phyloP scores from a whole-genome alignment of 371 early-diverging fungal genomes.

The Aphelidium insulamus region DNA sequence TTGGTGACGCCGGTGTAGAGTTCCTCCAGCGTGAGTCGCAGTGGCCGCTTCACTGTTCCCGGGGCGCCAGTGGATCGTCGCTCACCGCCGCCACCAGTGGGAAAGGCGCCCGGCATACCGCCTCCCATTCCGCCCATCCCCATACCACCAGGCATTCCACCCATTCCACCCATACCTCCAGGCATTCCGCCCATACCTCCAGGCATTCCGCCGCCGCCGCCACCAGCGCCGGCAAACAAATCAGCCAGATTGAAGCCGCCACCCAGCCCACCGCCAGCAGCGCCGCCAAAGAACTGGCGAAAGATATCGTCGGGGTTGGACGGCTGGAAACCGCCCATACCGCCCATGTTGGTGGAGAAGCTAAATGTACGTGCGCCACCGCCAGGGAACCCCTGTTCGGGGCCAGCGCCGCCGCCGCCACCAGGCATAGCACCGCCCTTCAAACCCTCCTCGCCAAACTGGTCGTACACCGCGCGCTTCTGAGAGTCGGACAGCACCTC shows the following conservation, averaged over 20 bases:
- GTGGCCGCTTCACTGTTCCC: slow-evolving; percentile 36
- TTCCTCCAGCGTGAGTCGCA: slow-evolving; percentile 76
- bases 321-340: slow-evolving; percentile 42
- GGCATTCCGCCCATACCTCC: slow-evolving; percentile 11
- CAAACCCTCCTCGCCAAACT: slow-evolving; percentile 76
- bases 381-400: slow-evolving; percentile 26
- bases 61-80: slow-evolving; percentile 11
- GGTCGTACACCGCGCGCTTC: slow-evolving; percentile 65
- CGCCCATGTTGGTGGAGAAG: slow-evolving; percentile 10
- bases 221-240: no score
- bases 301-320: slow-evolving; percentile 85
- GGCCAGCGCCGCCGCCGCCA: slow-evolving; percentile 28
- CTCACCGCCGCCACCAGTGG: slow-evolving; percentile 2
- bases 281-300: slow-evolving; percentile 53
- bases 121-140: slow-evolving; percentile 16
- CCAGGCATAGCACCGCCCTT: slow-evolving; percentile 32
- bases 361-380: slow-evolving; percentile 30
- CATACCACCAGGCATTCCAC: slow-evolving; percentile 10
- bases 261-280: no score
- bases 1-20: slow-evolving; percentile 76
- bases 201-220: slow-evolving; percentile 32
- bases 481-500: slow-evolving; percentile 81
- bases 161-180: slow-evolving; percentile 17
- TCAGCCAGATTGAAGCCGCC: no score
- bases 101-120: slow-evolving; percentile 12